A percentile compares a stretch with the other conserved stretches of the same genome.
phyloP scores from a whole-genome alignment of 345 rosid species.

The Anastatica hierochuntica region DNA sequence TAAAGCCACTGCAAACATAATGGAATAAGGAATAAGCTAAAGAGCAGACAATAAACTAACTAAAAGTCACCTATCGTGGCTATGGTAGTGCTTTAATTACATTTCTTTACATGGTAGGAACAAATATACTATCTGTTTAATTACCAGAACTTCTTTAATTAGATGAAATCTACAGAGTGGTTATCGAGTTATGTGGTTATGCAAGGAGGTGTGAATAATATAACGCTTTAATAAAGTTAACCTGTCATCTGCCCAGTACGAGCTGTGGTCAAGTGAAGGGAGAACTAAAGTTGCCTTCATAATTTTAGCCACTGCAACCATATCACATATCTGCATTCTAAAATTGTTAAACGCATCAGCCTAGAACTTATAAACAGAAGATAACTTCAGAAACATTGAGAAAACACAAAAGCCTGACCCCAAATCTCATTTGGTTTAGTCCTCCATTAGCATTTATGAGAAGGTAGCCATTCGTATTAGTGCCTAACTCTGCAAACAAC shows the following conservation, averaged over 20 bases:
- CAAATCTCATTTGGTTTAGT: conserved; percentile 99
- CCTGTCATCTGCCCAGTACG: conserved; percentile 97
- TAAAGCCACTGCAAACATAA: conserved; percentile 57
- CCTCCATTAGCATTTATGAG: conserved; percentile 95
- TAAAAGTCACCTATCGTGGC: background rate
- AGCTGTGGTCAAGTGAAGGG: conserved; percentile 86
- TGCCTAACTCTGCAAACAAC: conserved; percentile 46
- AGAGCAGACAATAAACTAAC: conserved; percentile 7
- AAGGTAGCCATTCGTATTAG: conserved; percentile 72
- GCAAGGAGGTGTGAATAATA: background rate
- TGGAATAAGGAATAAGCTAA: conserved; percentile 4
- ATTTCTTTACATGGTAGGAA: background rate
- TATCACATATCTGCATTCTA: conserved; percentile 92
- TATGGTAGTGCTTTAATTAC: background rate
- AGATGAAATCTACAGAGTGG: background rate
- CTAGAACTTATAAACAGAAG: conserved; percentile 7
- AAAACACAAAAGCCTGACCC: conserved; percentile 66
- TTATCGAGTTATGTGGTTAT: background rate
- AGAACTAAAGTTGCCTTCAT: conserved; percentile 90
- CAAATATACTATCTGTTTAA: background rate
- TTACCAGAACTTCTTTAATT: background rate
- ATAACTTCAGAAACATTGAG: conserved; percentile 13
- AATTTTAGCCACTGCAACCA: conserved; percentile 87
- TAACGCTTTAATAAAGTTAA: background rate
- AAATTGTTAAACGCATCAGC: conserved; percentile 41